Base-by-base conservation (phyloP, 108 stramenopile species). In the Ochromonas danica region DNA sequence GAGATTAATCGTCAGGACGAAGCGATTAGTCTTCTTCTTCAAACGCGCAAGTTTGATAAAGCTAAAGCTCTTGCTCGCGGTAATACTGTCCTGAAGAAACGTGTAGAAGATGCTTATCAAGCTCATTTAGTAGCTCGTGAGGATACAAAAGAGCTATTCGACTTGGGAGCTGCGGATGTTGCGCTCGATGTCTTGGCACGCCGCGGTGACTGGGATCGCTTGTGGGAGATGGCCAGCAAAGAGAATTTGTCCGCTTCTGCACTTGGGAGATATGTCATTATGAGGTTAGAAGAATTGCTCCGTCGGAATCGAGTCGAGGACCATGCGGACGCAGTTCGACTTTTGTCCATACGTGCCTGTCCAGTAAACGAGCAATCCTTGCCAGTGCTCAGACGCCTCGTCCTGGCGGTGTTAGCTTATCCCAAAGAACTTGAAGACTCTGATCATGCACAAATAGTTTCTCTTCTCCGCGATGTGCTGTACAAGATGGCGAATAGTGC, bases 141-240 rank as follows among this genome's bases (percentile, higher is more conserved):
- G 42, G 84, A 88, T 61, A 80, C 88, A n/a, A 83, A 85, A 0
- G 90, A 87, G 39, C 57, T 89, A 0, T 28, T 89, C 39, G 86
- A 88, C 61, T 70, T 87, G 43, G 90, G 90, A 30, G 83, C 88
- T 62, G 71, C 61, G 38, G 79, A 82, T 33, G 87, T 81, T 0
- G 90, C 89, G 22, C 83, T 91, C 57, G 83, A 86, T 39, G 74
- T 88, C 1, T 70, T 89, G 0, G 87, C 85, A 0, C 72, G 87
- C 45, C 75, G 83, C 35, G 86, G 82, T 1, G 84, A 89, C 51
- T 90, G 89, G 90, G 87, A 88, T 36, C 57, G 77, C 0, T 62
- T 91, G 10, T 89, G 88, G 88, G 82, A 86, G 61, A 63, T 80
- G 30, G 84, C 87, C 2, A 80, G 60, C 35, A 79, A 67, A 33